Evolutionary conservation across 2,329 filamentous ascomycete species (phyloP), one percentile per base, ranked within the genome.

Genomic region (Sarocladiaceae sp.): DNA sequence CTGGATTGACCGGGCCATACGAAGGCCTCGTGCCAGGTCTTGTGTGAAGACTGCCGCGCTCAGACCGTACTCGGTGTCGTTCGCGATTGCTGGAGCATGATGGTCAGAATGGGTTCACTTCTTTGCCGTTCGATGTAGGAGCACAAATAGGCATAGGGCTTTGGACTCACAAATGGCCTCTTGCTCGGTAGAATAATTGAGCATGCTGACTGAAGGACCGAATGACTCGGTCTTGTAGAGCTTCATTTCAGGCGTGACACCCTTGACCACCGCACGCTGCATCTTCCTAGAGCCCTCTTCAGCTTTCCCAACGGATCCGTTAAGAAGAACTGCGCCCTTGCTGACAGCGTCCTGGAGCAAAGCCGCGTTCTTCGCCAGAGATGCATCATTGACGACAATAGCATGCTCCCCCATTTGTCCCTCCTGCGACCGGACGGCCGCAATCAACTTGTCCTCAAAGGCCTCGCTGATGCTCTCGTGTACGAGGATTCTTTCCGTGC

Each of bases 401-500:
- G 85, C 86, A 17, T 36, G 15, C 15, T 5, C 33, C 5, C 33
- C 33, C 33, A 36, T 36, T 17, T 36, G 33, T 17, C 5, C 33
- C 15, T 36, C 33, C 33, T 36, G 33, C 15, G 33, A 8, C 33
- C 33, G 33, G 33, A 36, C 33, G 1, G 76, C 76, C 25, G 88
- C 86, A 5, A 82, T 71, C 3, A 80, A 59, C 57, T 71, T 71
- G 39, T 66, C 59, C 54, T 73, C 71, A 54, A 83, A 83, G 15
- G 68, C 64, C 2, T 62, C 63, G 8, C 62, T 66, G 37, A 83
- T 57, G 22, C 68, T 66, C 54, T 71, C 69, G 64, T 82, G 79
- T 3, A 83, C 75, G 7, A 84, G 60, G 26, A 94, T 85, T 25
- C 84, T 80, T 70, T 95, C 90, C 0, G 90, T 94, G n/a, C n/a